Evolutionary conservation across 177 flowering plant genomes (phyloP), one percentile per base, ranked within the genome.

Genomic region (Vitis hybrid): DNA sequence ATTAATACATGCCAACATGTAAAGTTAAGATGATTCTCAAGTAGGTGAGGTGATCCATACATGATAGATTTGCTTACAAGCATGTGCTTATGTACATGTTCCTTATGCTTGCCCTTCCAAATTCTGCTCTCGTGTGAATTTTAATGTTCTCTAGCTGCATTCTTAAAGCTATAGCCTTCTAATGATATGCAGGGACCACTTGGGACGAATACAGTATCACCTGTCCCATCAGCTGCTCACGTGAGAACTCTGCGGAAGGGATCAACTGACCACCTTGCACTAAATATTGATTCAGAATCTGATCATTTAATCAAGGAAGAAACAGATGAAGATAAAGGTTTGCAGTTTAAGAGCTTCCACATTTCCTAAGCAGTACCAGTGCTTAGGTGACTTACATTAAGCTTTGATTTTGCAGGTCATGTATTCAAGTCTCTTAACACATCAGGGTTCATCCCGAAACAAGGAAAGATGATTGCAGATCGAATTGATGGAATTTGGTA

Each of bases 401-500:
- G 24, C 11, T 81, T 69, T 6, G 56, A 38, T 69, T 70, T 76
- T 81, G 83, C 92, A 95, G 99, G 99, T 81, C 98, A 93, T 75
- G 80, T 81, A 15, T 95, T 95, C 83, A 95, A 90, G 86, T 90
- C 99, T 24, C 90, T 95, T 12, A 88, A 87, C 76, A 81, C 92
- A 44, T 82, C 95, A 11, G 99, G 99, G 77, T 81, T 95, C 61
- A 72, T 95, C 64, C 99, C 99, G 60, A 83, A 64, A 71, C 97
- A 92, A 85, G 99, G 95, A 68, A 95, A 89, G 80, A 63, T 81
- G 78, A 38, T 89, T 59, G 97, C 98, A 63, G 99, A 95, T 70
- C 84, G 95, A 59, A 70, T 95, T 57, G 99, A 95, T 77, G 99
- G 99, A 66, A 78, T 93, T 51, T 95, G 98, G 99, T 93, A 89